A percentile compares a stretch with the other conserved stretches of the same genome.
These are phyloP conservation scores for Polyporus tsugae DNA, from an alignment of 1,284 basidiomycete genomes.

Conservation along the genomic window DNA sequence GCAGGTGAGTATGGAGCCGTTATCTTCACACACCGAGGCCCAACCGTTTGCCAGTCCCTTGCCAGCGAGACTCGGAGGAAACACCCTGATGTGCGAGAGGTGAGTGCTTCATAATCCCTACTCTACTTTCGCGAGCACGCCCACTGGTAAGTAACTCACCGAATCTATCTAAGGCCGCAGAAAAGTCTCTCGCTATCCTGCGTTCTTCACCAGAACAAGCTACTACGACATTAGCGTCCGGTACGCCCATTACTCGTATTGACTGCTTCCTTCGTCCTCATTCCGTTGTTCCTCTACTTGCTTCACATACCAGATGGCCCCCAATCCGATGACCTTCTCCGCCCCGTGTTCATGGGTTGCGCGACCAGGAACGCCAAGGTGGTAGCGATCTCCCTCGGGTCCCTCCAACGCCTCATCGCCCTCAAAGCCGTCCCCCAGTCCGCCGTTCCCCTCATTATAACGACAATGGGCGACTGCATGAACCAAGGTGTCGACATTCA, in stretches of 20 bases:
- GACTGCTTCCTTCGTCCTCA: not conserved
- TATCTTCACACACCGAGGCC: not conserved
- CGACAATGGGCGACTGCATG: constrained; percentile 86
- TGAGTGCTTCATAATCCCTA: constrained; percentile 41
- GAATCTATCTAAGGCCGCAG: constrained; percentile 66
- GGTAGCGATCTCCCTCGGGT: constrained; percentile 90
- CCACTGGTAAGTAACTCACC: not conserved
- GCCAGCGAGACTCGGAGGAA: constrained; percentile 84
- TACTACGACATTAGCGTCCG: constrained; percentile 66
- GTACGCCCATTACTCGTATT: constrained; percentile 48
- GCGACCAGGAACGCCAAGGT: constrained; percentile 95
- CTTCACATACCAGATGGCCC: constrained; percentile 63
- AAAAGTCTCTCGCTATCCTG: constrained; percentile 85
- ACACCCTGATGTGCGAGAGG: constrained; percentile 86
- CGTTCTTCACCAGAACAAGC: constrained; percentile 77
- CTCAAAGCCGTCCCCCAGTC: constrained; percentile 87
- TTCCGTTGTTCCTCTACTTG: not conserved
- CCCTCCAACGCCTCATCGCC: constrained; percentile 90
- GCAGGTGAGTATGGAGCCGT: constrained; percentile 48
- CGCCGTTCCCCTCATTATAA: constrained; percentile 81
- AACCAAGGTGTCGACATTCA: constrained; percentile 96
- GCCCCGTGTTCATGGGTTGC: constrained; percentile 94
- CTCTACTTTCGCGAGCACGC: not conserved
- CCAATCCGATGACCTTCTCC: constrained; percentile 83
- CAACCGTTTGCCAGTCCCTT: constrained; percentile 59